Evolutionary conservation across 345 rosid genomes (phyloP), one percentile per base, ranked within the genome.

Genomic region (Eucalyptus paniculata): DNA sequence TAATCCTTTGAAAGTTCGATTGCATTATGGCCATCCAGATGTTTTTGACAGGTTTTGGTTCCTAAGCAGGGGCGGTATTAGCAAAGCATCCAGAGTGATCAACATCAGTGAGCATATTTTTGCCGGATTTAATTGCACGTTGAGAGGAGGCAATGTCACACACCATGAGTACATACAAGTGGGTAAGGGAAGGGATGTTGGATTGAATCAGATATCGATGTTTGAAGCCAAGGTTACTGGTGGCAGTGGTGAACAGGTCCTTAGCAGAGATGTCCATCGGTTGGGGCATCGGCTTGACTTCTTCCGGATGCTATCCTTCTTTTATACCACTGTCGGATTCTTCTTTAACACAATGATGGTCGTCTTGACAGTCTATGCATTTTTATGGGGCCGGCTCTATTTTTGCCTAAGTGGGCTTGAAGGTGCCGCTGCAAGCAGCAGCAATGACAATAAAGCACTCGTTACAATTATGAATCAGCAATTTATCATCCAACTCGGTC

Each of bases 21-120:
- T 91, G 93, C 93, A 93, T 90, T 93, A 93, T 81, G 93, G 94
- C 69, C 94, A 91, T 87, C 94, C 93, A 24, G 94, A 93, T 89
- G 89, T 93, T 87, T 93, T 93, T 50, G 93, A 93, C 89, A 87
- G 94, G 90, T 91, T 93, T 80, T 91, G 94, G 94, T 91, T 93
- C 91, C 83, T 93, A 89, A 90, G 91, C 88, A 89, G 94, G 47
- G 93, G 93, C 34, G 94, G 94, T 49, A 89, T 93, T 69, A 91
- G 94, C 53, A 87, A 87, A 49, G 89, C 89, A 56, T 60, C 89
- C 50, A 62, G 89, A 47, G 85, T 50, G 58, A 87, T 87, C 51
- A 87, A 87, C 72, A 87, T 87, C 13, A 60, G 89, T 32, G 89
- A 67, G 34, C 85, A 87, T 30, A 87, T 87, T 45, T 87, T 88